Conservation (phyloP, 2,329 filamentous ascomycete species). For the Stenocarpella maydis region DNA sequence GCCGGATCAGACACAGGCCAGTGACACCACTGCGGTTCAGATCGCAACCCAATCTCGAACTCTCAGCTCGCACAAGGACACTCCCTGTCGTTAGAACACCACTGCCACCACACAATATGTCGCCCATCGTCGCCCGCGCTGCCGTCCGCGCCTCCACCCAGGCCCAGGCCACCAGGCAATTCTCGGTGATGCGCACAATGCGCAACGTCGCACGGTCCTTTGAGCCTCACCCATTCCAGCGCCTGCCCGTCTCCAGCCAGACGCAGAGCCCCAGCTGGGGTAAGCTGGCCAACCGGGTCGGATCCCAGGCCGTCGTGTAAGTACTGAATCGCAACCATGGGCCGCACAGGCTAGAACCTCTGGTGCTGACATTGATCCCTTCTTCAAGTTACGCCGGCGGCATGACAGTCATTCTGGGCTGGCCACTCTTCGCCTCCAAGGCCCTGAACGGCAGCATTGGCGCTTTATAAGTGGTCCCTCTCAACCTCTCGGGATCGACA, state of each 20-base stretch:
- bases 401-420: slow-evolving; percentile 47
- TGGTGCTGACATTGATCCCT: slow-evolving; percentile 7
- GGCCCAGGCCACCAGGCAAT: slow-evolving; percentile 40
- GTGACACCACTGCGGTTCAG: slow-evolving; percentile 33
- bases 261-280: slow-evolving; percentile 49
- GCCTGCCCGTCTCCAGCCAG: slow-evolving; percentile 42
- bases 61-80: slow-evolving; percentile 5
- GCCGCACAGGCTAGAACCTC: background rate
- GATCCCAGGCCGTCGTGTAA: slow-evolving; percentile 46
- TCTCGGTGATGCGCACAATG: slow-evolving; percentile 48
- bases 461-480: slow-evolving; percentile 35
- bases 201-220: slow-evolving; percentile 48
- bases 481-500: background rate
- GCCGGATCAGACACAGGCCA: slow-evolving; percentile 34
- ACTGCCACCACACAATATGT: slow-evolving; percentile 40
- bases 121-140: slow-evolving; percentile 46
- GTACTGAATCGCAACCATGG: slow-evolving; percentile 32
- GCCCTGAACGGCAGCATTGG: slow-evolving; percentile 42
- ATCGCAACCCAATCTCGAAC: slow-evolving; percentile 11
- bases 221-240: slow-evolving; percentile 50
- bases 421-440: slow-evolving; percentile 44
- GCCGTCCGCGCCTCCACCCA: slow-evolving; percentile 44
- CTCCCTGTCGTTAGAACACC: slow-evolving; percentile 14
- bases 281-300: slow-evolving; percentile 45
- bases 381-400: slow-evolving; percentile 47